phyloP scores from a whole-genome alignment of 1,139 yeast species.

The Scheffersomyces lignicola region DNA sequence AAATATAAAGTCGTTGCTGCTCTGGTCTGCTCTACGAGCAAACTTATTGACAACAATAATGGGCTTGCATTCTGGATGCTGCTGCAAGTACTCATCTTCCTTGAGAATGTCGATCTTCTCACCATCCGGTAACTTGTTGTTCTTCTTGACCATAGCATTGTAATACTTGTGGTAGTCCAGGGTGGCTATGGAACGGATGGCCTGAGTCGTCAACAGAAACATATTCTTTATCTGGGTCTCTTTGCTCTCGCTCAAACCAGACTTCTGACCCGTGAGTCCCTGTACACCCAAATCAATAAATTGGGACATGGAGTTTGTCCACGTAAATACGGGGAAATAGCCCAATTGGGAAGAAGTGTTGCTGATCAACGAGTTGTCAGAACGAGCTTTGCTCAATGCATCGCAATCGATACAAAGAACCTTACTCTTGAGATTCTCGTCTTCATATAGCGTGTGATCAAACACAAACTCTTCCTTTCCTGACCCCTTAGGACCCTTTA shows the following conservation, averaged over 20 bases:
- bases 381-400: conserved; percentile 65
- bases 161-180: conserved; percentile 36
- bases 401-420: conserved; percentile 81
- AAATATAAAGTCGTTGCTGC: conserved; percentile 62
- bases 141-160: conserved; percentile 18
- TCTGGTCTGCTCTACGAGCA: conserved; percentile 53
- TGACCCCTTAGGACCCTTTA: conserved; percentile 91
- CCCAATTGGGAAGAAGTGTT: conserved; percentile 78
- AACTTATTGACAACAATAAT: conserved; percentile 81
- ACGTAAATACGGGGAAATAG: conserved; percentile 89
- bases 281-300: conserved; percentile 85
- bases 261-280: conserved; percentile 90
- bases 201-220: conserved; percentile 70
- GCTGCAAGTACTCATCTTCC: conserved; percentile 81
- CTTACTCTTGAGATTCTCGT: conserved; percentile 44
- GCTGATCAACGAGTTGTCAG: conserved; percentile 67
- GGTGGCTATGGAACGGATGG: conserved; percentile 68
- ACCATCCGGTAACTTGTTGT: conserved; percentile 11
- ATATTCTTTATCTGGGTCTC: conserved; percentile 84
- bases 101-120: conserved; percentile 37
- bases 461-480: conserved; percentile 84
- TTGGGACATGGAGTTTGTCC: conserved; percentile 80
- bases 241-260: conserved; percentile 83
- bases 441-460: conserved; percentile 60
- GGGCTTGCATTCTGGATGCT: conserved; percentile 85